A percentile compares a stretch with the other conserved stretches of the same genome.
Conservation (phyloP, 805 yeast species). For the Metschnikowia drakensbergensis region DNA sequence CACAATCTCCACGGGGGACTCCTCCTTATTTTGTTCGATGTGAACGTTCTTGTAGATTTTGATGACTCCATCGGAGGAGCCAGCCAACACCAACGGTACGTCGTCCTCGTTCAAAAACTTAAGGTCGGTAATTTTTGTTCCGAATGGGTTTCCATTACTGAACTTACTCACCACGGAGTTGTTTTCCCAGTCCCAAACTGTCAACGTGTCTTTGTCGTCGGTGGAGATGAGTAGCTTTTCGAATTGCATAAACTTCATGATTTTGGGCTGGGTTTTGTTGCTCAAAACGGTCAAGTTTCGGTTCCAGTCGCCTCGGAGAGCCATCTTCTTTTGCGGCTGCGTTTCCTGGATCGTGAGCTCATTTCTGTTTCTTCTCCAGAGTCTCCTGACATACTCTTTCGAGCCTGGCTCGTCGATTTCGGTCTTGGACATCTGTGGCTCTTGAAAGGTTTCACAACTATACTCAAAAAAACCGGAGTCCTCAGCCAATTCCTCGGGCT, state of each 20-base stretch:
- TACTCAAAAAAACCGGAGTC: conserved; percentile 67
- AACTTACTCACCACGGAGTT: conserved; percentile 60
- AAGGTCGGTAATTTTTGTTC: conserved; percentile 83
- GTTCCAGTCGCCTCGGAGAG: conserved; percentile 85
- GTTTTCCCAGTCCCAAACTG: conserved; percentile 84
- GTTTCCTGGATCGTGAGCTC: conserved; percentile 84
- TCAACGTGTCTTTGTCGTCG: conserved; percentile 78
- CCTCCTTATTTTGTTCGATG: conserved; percentile 21
- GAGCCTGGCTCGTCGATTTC: conserved; percentile 93
- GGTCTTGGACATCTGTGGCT: conserved; percentile 84
- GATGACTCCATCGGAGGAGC: conserved; percentile 93
- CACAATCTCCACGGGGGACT: conserved; percentile 50
- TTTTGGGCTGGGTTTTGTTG: conserved; percentile 75
- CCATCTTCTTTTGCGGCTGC: conserved; percentile 81
- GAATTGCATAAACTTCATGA: conserved; percentile 82
- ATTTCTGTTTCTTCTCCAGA: conserved; percentile 89
- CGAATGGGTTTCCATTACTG: conserved; percentile 79
- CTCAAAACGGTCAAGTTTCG: conserved; percentile 54
- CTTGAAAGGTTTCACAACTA: conserved; percentile 89
- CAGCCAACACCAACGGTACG: conserved; percentile 75
- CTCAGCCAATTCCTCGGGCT: conserved; percentile 40
- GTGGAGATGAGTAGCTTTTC: conserved; percentile 76
- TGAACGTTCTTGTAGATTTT: conserved; percentile 79
- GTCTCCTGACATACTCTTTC: conserved; percentile 69
- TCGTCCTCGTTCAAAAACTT: conserved; percentile 92